Conservation (phyloP, 2,329 filamentous ascomycete genomes). For the Penicillium freii region DNA sequence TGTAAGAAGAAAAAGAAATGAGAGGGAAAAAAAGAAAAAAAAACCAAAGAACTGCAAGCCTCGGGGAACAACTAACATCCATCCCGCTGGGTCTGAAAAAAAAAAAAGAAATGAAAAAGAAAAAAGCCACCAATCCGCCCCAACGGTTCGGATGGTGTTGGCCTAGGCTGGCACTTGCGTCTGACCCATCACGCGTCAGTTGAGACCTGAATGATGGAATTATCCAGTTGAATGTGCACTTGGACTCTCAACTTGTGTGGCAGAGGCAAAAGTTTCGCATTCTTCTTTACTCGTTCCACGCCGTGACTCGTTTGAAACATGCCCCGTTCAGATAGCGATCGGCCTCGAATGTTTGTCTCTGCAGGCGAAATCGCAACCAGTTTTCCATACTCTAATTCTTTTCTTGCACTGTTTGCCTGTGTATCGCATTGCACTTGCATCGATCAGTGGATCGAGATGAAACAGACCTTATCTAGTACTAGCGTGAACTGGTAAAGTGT, state of each 20-base stretch:
- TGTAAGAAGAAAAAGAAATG: not conserved
- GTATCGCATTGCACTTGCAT: constrained; percentile 7
- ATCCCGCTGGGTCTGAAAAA: not conserved
- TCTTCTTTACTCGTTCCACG: constrained; percentile 1
- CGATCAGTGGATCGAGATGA: not conserved
- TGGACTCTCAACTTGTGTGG: constrained; percentile 1
- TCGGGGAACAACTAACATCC: constrained; percentile 1
- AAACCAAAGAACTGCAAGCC: not conserved
- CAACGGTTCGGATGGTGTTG: constrained; percentile 10
- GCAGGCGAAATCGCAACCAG: not conserved
- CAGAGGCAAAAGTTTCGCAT: not conserved
- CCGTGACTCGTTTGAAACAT: constrained; percentile 6
- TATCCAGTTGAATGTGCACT: constrained; percentile 6
- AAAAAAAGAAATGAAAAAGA: not conserved
- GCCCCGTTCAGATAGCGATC: constrained; percentile 6
- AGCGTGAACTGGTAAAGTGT: constrained; percentile 4
- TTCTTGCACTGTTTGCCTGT: not conserved
- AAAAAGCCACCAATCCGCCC: not conserved
- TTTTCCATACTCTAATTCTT: not conserved
- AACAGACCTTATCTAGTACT: not conserved
- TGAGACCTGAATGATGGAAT: constrained; percentile 14
- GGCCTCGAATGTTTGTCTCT: constrained; percentile 8
- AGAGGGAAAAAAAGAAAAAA: not conserved
- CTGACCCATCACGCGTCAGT: constrained; percentile 37
- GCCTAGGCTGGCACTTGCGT: constrained; percentile 10